Evolutionary conservation across 2,329 filamentous ascomycete genomes (phyloP).

Genomic region (Orbilia oligospora): DNA sequence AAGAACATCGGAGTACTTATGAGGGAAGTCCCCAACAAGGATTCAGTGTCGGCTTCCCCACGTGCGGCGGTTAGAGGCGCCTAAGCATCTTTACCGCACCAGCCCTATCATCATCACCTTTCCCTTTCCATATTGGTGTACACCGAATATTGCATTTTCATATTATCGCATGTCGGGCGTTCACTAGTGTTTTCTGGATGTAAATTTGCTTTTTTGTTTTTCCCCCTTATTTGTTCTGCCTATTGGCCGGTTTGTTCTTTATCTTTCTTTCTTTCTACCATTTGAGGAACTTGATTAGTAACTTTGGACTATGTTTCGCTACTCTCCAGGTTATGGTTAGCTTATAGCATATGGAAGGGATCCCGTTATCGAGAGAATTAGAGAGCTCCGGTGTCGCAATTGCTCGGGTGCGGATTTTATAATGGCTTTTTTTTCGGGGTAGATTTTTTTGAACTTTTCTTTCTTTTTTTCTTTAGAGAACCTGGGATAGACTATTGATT

Average conservation of each 20-base stretch:
- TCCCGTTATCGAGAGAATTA: conserved; percentile 29
- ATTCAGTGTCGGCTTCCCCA: conserved; percentile 1
- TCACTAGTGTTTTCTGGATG: conserved; percentile 17
- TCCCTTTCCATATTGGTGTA: not conserved
- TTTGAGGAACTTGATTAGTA: conserved; percentile 56
- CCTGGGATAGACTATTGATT: conserved; percentile 20
- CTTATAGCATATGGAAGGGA: conserved; percentile 37
- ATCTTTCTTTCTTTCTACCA: not conserved
- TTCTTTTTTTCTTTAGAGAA: not conserved
- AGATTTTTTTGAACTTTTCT: not conserved
- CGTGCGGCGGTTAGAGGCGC: conserved; percentile 30
- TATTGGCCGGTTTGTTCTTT: conserved; percentile 19
- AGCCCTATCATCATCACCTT: not conserved
- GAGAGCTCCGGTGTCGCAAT: conserved; percentile 9
- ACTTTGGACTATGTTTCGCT: conserved; percentile 50
- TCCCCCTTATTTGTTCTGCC: not conserved
- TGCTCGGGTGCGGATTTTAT: conserved; percentile 13
- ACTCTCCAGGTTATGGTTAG: conserved; percentile 56
- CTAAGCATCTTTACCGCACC: conserved; percentile 10
- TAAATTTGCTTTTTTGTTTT: conserved; percentile 12
- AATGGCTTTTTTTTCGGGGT: not conserved
- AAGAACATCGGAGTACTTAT: conserved; percentile 76
- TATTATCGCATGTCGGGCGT: conserved; percentile 44
- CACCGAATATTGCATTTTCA: conserved; percentile 34
- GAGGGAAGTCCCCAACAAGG: conserved; percentile 57